Evolutionary conservation across 2,329 filamentous ascomycete genomes (phyloP), one percentile per base, ranked within the genome.

Genomic region (Colletotrichum tanaceti): DNA sequence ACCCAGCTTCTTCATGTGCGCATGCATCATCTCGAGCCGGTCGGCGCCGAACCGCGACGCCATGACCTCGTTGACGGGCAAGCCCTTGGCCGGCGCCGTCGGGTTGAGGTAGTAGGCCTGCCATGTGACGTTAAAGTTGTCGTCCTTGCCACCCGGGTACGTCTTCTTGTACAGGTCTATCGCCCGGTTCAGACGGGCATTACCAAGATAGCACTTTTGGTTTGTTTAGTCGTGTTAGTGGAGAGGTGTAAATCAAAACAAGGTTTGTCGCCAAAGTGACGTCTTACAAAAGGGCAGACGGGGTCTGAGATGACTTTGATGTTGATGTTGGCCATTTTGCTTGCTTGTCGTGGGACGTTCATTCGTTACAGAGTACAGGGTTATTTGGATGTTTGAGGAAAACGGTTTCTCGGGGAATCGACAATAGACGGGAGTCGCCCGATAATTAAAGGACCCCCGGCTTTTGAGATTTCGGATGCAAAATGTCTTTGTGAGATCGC

Each of bases 251-350:
- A 3, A 10, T 13, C 1, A 9, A 1, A 41, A 47, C 54, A 70
- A 39, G 24, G 10, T 41, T 39, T 47, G 28, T 35, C 47, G n/a
- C 46, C 10, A 24, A 43, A 24, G 32, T 35, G 22, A 18, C 10
- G 10, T 72, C 80, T 71, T 73, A 83, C 81, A 76, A 83, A 86
- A 5, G 93, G 91, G 77, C 93, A 97, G 73, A 96, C 87, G 2
- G 89, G 92, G 80, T 97, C 94, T n/a, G 88, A 93, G 67, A 94
- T 89, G 75, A 93, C 87, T 68, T 90, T 88, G 79, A 97, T 91
- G 70, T 89, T 87, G 82, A 94, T 92, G 74, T 89, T 88, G 22
- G 90, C 88, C 92, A 94, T 94, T 52, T 52, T 77, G 64, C 55
- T 57, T 28, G 52, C 55, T 69, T 66, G 66, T 20, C 66, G 63